Evolutionary conservation across 768 basidiomycete genomes (phyloP).

Genomic region (Postia placenta): DNA sequence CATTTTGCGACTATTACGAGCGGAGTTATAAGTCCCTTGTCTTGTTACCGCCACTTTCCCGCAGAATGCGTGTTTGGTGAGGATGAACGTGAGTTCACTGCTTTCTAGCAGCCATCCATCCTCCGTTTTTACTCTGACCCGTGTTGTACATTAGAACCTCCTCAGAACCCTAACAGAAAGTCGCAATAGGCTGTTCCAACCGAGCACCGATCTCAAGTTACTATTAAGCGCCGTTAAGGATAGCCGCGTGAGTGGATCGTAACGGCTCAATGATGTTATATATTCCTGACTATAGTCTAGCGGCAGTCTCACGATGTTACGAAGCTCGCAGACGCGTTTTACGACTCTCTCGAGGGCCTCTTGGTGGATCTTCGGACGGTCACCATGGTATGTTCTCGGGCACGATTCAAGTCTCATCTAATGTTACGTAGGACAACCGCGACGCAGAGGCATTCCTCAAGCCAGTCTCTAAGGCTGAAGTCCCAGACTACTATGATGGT

Average conservation of each 20-base stretch:
- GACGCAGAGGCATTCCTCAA: conserved; percentile 92
- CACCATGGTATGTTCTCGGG: conserved; percentile 45
- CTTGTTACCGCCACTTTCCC: conserved; percentile 21
- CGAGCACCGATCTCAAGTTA: conserved; percentile 71
- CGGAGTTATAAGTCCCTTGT: conserved; percentile 26
- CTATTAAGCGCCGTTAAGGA: conserved; percentile 84
- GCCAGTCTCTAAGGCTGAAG: conserved; percentile 85
- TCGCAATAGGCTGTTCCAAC: conserved; percentile 52
- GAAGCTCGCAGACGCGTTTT: conserved; percentile 84
- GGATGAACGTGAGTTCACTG: conserved; percentile 32
- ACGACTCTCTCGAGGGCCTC: conserved; percentile 88
- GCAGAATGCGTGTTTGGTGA: conserved; percentile 23
- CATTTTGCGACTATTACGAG: conserved; percentile 6
- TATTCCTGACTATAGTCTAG: conserved; percentile 23
- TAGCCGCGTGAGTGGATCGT: conserved; percentile 59
- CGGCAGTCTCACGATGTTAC: conserved; percentile 52
- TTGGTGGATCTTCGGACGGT: conserved; percentile 78
- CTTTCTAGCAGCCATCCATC: conserved; percentile 21
- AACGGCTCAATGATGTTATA: conserved; percentile 15
- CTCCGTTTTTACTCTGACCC: conserved; percentile 9
- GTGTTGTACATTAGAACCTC: conserved; percentile 58
- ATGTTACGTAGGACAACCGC: conserved; percentile 58
- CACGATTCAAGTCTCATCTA: not conserved
- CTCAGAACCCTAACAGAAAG: conserved; percentile 80
- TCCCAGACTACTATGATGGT: conserved; percentile 93